phyloP scores from a whole-genome alignment of 306 rosid species.

The Cajanus cajan region DNA sequence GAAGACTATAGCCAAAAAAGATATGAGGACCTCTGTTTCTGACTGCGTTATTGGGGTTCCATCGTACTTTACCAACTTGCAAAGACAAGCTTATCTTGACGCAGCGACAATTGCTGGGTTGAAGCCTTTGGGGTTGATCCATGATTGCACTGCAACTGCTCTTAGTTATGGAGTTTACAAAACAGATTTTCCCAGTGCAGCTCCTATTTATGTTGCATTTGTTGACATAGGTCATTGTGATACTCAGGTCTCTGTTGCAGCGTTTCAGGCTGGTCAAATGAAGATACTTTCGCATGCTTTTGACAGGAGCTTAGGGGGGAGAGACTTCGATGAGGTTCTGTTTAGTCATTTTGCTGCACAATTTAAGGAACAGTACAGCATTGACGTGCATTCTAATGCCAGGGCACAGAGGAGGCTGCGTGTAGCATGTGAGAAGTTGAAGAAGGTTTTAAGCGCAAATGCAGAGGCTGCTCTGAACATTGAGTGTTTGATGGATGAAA shows the following conservation, averaged over 20 bases:
- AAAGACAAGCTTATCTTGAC: constrained; percentile 73
- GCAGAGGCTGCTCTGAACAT: constrained; percentile 79
- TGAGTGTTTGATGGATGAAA: constrained; percentile 97
- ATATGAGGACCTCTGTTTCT: constrained; percentile 54
- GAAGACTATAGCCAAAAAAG: constrained; percentile 61
- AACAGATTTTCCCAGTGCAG: constrained; percentile 48
- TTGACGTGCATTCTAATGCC: constrained; percentile 67
- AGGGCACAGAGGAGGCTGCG: constrained; percentile 70
- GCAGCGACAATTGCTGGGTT: constrained; percentile 84
- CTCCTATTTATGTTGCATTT: constrained; percentile 57
- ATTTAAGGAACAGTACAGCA: constrained; percentile 61
- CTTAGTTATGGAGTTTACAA: constrained; percentile 84
- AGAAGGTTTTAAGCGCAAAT: constrained; percentile 93
- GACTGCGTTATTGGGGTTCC: constrained; percentile 94
- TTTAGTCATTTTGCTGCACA: constrained; percentile 63
- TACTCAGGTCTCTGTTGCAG: constrained; percentile 70
- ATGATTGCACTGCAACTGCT: constrained; percentile 93
- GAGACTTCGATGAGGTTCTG: constrained; percentile 83
- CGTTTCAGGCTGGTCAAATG: constrained; percentile 74
- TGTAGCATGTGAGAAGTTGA: constrained; percentile 86
- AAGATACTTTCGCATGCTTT: constrained; percentile 69
- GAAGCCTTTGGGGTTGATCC: constrained; percentile 83
- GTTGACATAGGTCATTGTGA: constrained; percentile 90
- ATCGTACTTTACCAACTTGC: constrained; percentile 81
- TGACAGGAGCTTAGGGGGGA: constrained; percentile 70